phyloP scores from a whole-genome alignment of 805 yeast genomes.

The Nakazawaea pomicola region DNA sequence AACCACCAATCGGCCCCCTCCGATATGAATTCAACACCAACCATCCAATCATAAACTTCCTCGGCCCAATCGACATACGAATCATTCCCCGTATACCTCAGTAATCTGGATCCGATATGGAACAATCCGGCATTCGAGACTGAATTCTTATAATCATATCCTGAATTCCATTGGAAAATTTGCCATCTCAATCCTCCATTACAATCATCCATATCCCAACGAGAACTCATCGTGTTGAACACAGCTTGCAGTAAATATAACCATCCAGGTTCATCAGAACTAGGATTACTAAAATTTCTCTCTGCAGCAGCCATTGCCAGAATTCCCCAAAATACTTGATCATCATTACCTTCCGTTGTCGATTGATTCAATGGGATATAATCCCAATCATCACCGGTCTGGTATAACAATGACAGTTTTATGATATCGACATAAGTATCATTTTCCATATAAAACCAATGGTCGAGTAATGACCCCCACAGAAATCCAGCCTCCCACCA shows the following conservation, averaged over 20 bases:
- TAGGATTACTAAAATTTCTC: conserved; percentile 72
- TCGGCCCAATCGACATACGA: conserved; percentile 73
- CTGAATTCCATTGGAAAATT: conserved; percentile 82
- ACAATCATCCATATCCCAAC: conserved; percentile 68
- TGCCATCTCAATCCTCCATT: conserved; percentile 91
- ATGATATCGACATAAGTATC: conserved; percentile 54
- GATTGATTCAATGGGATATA: conserved; percentile 80
- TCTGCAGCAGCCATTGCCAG: conserved; percentile 84
- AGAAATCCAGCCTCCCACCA: conserved; percentile 95
- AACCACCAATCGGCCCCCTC: conserved; percentile 18
- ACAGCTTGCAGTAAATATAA: conserved; percentile 77
- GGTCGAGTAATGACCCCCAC: conserved; percentile 65
- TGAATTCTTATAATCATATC: conserved; percentile 83
- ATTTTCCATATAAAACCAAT: conserved; percentile 65
- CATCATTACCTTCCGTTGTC: conserved; percentile 87
- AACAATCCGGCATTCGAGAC: conserved; percentile 82
- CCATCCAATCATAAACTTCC: conserved; percentile 72
- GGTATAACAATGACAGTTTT: conserved; percentile 58
- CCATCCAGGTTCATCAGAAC: conserved; percentile 60
- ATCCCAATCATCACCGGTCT: conserved; percentile 58
- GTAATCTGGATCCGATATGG: conserved; percentile 77
- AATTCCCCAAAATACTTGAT: conserved; percentile 91
- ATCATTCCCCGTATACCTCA: conserved; percentile 69
- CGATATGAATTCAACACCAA: conserved; percentile 38
- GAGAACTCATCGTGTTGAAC: conserved; percentile 72